Conservation (phyloP, 495 filamentous ascomycete genomes). For the Elasticomyces elasticus region DNA sequence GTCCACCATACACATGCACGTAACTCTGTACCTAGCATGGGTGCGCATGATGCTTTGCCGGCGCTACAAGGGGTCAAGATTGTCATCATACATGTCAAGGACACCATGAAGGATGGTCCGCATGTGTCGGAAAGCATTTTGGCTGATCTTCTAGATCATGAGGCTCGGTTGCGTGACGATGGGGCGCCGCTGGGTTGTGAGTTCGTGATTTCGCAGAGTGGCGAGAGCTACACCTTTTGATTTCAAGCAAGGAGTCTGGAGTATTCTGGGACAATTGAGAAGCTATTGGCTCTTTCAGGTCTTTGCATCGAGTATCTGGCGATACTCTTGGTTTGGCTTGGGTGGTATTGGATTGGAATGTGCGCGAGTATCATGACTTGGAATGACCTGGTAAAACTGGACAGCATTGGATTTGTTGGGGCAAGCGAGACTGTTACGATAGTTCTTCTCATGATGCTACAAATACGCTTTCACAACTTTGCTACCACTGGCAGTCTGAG, state of each 20-base stretch:
- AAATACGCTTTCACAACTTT: too few relatives aligned
- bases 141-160: slow-evolving; percentile 52
- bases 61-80: slow-evolving; percentile 45
- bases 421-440: too few relatives aligned
- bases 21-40: not conserved
- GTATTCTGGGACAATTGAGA: not conserved
- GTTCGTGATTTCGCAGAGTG: slow-evolving; percentile 57
- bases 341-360: too few relatives aligned
- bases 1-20: not conserved
- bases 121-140: slow-evolving; percentile 55
- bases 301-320: too few relatives aligned
- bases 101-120: slow-evolving; percentile 41
- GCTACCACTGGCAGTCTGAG: too few relatives aligned
- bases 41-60: not conserved
- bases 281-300: not conserved
- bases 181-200: slow-evolving; percentile 56
- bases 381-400: too few relatives aligned
- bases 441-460: too few relatives aligned
- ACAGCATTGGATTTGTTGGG: too few relatives aligned
- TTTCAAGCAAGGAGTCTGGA: too few relatives aligned
- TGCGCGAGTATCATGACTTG: too few relatives aligned
- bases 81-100: slow-evolving; percentile 36
- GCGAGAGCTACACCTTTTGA: slow-evolving; percentile 38
- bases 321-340: too few relatives aligned
- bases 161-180: slow-evolving; percentile 35